Percentiles rank a stretch among this genome's conserved stretches.
Evolutionary conservation across 257 asterid genomes (phyloP).

Genomic region (Solanum acaule): DNA sequence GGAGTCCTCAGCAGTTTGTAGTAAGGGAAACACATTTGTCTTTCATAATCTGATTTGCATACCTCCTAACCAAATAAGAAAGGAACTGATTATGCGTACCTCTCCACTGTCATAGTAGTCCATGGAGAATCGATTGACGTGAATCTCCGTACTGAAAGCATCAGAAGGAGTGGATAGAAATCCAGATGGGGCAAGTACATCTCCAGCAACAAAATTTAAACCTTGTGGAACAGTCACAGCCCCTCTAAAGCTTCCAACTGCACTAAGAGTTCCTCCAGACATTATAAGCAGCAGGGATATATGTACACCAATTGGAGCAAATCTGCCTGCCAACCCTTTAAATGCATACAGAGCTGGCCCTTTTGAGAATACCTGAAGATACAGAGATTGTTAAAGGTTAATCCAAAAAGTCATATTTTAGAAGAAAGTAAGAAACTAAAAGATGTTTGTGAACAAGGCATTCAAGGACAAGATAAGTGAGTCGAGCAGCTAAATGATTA

Average conservation of each 20-base stretch:
- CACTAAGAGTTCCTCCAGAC: conserved; percentile 92
- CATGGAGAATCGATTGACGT: conserved; percentile 74
- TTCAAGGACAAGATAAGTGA: not conserved
- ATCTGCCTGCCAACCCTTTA: conserved; percentile 75
- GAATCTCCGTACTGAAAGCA: conserved; percentile 80
- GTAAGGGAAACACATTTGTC: not conserved
- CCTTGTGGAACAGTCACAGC: conserved; percentile 93
- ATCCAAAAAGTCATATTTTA: not conserved
- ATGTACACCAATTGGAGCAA: conserved; percentile 90
- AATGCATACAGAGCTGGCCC: conserved; percentile 95
- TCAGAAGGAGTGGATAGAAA: conserved; percentile 77
- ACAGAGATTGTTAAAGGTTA: not conserved
- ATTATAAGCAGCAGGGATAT: conserved; percentile 69
- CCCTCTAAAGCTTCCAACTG: conserved; percentile 79
- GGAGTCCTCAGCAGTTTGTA: not conserved
- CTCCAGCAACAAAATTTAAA: conserved; percentile 75
- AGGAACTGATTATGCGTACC: conserved; percentile 27
- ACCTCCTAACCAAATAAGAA: not conserved
- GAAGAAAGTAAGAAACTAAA: not conserved
- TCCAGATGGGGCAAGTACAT: conserved; percentile 60
- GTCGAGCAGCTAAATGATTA: not conserved
- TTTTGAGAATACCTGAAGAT: conserved; percentile 57
- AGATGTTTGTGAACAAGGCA: not conserved
- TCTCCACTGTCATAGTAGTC: conserved; percentile 88
- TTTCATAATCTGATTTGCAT: not conserved